Evolutionary conservation across 257 asterid genomes (phyloP).

Genomic region (Przewalskia tangutica): DNA sequence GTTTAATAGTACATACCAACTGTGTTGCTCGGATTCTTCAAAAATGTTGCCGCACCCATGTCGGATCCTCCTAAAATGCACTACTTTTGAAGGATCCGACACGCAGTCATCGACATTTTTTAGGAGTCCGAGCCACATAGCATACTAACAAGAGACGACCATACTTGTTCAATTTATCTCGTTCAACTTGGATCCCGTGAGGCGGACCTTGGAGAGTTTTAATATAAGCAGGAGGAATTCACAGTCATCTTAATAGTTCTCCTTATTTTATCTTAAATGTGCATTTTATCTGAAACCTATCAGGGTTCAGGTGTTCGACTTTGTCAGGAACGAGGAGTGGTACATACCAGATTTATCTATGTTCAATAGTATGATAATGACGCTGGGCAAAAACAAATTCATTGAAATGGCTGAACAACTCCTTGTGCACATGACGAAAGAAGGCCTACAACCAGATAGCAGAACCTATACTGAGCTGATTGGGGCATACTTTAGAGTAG

Average conservation of each 20-base stretch:
- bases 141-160: not conserved
- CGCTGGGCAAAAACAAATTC: slow-evolving; percentile 47
- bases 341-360: slow-evolving; percentile 46
- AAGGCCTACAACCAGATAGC: slow-evolving; percentile 49
- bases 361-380: slow-evolving; percentile 45
- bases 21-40: no score
- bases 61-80: no score
- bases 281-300: slow-evolving; percentile 17
- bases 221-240: not conserved
- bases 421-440: slow-evolving; percentile 35
- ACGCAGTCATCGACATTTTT: no score
- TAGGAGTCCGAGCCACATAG: no score
- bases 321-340: slow-evolving; percentile 56
- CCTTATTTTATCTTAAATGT: slow-evolving; percentile 1
- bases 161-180: slow-evolving; percentile 6
- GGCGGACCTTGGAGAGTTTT: not conserved
- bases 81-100: no score
- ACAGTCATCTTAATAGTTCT: not conserved
- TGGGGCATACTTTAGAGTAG: slow-evolving; percentile 56
- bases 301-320: slow-evolving; percentile 48
- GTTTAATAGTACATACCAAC: not conserved
- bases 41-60: no score
- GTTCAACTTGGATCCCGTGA: not conserved
- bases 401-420: slow-evolving; percentile 44
- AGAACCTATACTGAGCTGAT: slow-evolving; percentile 64